These are phyloP conservation scores for Tylopilus sp. DNA, from an alignment of 768 basidiomycete genomes.

Conservation along the genomic window DNA sequence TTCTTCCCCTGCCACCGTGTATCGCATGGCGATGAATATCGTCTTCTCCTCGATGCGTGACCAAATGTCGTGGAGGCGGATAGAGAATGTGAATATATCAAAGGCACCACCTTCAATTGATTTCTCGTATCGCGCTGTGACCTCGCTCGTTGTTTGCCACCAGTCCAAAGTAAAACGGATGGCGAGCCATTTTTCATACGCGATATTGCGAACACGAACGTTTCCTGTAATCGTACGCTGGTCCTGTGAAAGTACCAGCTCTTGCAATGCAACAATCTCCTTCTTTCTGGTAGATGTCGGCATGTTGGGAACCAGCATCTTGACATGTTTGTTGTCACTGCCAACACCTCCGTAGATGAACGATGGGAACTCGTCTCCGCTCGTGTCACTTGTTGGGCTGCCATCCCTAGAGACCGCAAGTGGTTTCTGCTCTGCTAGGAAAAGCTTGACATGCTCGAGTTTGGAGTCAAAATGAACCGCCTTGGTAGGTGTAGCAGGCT, in stretches of 20 bases:
- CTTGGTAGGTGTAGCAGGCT: conserved; percentile 83
- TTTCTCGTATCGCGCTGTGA: conserved; percentile 67
- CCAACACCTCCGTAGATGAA: conserved; percentile 55
- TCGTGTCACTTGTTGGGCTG: conserved; percentile 80
- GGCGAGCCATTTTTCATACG: conserved; percentile 83
- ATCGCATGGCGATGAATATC: conserved; percentile 75
- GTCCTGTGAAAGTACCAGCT: conserved; percentile 49
- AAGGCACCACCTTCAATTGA: conserved; percentile 36
- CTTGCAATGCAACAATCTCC: conserved; percentile 53
- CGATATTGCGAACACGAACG: conserved; percentile 78
- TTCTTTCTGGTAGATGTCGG: conserved; percentile 40
- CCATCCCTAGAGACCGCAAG: conserved; percentile 90
- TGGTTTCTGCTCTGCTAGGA: conserved; percentile 93
- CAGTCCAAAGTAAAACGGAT: conserved; percentile 90
- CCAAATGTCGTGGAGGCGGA: conserved; percentile 76
- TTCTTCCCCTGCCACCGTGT: conserved; percentile 65
- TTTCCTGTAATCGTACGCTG: conserved; percentile 61
- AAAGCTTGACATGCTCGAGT: conserved; percentile 92
- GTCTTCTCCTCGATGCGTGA: conserved; percentile 78
- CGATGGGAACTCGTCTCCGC: conserved; percentile 74
- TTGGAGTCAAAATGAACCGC: conserved; percentile 91
- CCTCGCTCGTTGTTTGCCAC: conserved; percentile 97
- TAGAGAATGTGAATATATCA: conserved; percentile 76
- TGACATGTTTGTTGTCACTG: conserved; percentile 37
- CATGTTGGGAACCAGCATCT: conserved; percentile 69